Evolutionary conservation across 2,329 filamentous ascomycete species (phyloP).

Genomic region (Aspergillus tamarii): DNA sequence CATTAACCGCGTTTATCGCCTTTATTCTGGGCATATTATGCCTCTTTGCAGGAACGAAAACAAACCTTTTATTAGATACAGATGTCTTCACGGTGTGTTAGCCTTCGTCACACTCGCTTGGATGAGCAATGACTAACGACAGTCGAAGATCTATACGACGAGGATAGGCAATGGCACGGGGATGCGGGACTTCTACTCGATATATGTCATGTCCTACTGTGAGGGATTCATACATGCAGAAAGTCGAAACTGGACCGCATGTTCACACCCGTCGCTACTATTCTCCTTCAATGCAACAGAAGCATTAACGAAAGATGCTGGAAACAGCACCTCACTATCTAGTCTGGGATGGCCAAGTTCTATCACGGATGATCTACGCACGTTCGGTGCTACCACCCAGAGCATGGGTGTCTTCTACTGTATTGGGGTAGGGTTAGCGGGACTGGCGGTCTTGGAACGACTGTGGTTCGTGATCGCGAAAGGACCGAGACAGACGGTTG

Average conservation of each 20-base stretch:
- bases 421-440: conserved; percentile 58
- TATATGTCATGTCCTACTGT: conserved; percentile 65
- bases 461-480: conserved; percentile 49
- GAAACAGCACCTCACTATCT: conserved; percentile 52
- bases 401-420: conserved; percentile 64
- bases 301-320: conserved; percentile 54
- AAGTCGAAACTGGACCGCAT: conserved; percentile 56
- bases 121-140: conserved; percentile 25
- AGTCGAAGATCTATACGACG: conserved; percentile 41
- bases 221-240: conserved; percentile 45
- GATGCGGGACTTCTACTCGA: conserved; percentile 64
- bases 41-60: conserved; percentile 63
- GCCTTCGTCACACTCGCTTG: conserved; percentile 7
- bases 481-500: conserved; percentile 50
- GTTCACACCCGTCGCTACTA: conserved; percentile 57
- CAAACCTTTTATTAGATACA: conserved; percentile 59
- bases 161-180: conserved; percentile 52
- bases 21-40: conserved; percentile 63
- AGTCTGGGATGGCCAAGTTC: conserved; percentile 61
- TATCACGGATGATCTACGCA: conserved; percentile 57
- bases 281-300: conserved; percentile 61
- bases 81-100: conserved; percentile 58
- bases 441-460: conserved; percentile 53
- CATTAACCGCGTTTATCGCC: conserved; percentile 55
- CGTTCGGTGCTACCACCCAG: conserved; percentile 53